Evolutionary conservation across 805 yeast species (phyloP).

Genomic region (Isabelozyma rhagii): DNA sequence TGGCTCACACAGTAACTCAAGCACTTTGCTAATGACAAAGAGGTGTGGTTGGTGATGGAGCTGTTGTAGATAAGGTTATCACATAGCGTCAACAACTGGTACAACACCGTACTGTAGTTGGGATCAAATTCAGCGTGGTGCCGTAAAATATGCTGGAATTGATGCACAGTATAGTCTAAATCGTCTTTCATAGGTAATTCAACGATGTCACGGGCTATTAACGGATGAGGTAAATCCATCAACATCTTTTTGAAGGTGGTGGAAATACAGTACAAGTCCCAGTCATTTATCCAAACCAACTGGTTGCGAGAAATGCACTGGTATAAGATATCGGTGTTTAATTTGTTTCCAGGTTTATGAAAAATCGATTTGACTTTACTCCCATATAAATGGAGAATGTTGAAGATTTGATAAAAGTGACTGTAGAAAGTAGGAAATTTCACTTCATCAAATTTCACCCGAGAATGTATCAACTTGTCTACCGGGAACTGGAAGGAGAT

Average conservation of each 20-base stretch:
- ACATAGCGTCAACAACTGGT: constrained; percentile 43
- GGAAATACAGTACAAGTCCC: constrained; percentile 53
- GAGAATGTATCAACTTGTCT: constrained; percentile 17
- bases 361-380: constrained; percentile 45
- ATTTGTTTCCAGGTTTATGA: constrained; percentile 55
- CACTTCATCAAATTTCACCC: constrained; percentile 13
- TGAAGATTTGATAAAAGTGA: constrained; percentile 51
- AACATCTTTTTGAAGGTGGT: constrained; percentile 46
- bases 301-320: constrained; percentile 55
- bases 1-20: constrained; percentile 58
- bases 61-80: constrained; percentile 32
- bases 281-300: constrained; percentile 50
- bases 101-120: constrained; percentile 26
- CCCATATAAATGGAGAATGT: constrained; percentile 44
- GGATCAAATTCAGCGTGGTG: constrained; percentile 16
- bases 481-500: constrained; percentile 7
- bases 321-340: constrained; percentile 41
- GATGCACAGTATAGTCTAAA: constrained; percentile 36
- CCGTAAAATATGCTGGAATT: constrained; percentile 31
- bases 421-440: constrained; percentile 23
- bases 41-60: constrained; percentile 41
- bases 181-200: constrained; percentile 53
- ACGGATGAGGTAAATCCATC: constrained; percentile 49
- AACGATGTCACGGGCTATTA: constrained; percentile 50
- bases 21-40: constrained; percentile 41